Evolutionary conservation across 2,329 filamentous ascomycete genomes (phyloP), one percentile per base, ranked within the genome.

Genomic region (Colletotrichum falcatum): DNA sequence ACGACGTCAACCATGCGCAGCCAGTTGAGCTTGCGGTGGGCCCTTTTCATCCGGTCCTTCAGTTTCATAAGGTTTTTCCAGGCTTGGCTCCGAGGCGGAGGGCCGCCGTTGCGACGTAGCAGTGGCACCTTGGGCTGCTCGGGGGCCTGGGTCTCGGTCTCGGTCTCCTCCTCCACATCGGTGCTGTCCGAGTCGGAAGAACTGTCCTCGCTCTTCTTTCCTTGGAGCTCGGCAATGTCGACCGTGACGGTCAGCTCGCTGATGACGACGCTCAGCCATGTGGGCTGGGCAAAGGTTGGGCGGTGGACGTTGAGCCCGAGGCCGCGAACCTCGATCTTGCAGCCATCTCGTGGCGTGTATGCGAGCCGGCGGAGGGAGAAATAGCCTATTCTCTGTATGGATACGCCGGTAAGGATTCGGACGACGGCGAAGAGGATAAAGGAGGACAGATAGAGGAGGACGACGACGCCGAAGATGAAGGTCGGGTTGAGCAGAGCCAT

Each of bases 211-310:
- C 77, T 67, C 74, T 85, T 87, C 64, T 83, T 83, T 33, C 83
- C 83, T 74, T 89, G 88, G 51, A 96, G 81, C 58, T 89, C 87
- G 71, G 88, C 87, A 55, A 94, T 84, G 78, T 99, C 94, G 53
- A 98, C 80, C 0, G 94, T 97, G 61, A 99, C 87, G 60, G 91
- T 92, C 60, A 98, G 85, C 78, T 98, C 96, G 76, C 90, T 93
- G 70, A 99, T 83, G 11, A 96, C 93, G 61, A 99, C 86, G 79
- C 95, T 98, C 76, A 97, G 85, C 94, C 95, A 98, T 73, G 97
- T 98, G 54, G 96, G 96, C 80, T 98, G 94, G 56, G 95, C 94
- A 81, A 99, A 98, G 7, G 96, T 98, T 16, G 96, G 96, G 5
- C 95, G 91, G 82, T 99, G 96, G 73, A 98, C 82, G 67, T 93